Conservation (phyloP, 2,329 filamentous ascomycete species). For the Sclerotinia nivalis region DNA sequence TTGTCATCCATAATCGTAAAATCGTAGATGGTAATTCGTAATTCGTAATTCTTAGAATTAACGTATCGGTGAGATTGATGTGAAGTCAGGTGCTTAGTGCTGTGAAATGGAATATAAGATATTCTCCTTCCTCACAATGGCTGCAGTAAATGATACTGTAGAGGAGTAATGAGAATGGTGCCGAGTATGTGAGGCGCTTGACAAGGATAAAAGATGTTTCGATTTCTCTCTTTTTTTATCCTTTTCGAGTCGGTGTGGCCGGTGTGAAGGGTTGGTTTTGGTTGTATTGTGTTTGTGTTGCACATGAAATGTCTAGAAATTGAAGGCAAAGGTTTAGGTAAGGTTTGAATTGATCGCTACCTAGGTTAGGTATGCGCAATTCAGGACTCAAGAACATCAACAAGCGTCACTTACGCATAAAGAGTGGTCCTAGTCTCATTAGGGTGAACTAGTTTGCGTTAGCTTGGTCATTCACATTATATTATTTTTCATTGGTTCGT, state of each 20-base stretch:
- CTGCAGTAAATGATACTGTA: too few species aligned
- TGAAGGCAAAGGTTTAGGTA: not conserved
- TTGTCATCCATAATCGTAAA: not conserved
- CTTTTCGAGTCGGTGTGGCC: not conserved
- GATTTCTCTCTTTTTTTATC: not conserved
- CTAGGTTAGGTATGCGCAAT: slow-evolving; percentile 4
- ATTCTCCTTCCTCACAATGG: not conserved
- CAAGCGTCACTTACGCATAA: slow-evolving; percentile 15
- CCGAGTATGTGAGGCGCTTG: not conserved
- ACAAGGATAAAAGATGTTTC: not conserved
- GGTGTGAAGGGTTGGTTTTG: not conserved
- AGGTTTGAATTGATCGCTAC: slow-evolving; percentile 4
- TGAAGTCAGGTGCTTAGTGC: not conserved
- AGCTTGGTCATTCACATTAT: slow-evolving; percentile 23
- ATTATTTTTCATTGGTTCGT: slow-evolving; percentile 8
- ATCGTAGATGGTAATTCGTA: not conserved
- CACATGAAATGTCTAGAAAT: not conserved
- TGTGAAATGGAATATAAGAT: not conserved
- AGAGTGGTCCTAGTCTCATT: slow-evolving; percentile 5
- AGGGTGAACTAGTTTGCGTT: not conserved
- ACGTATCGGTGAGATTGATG: slow-evolving; percentile 6
- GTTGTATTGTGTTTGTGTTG: not conserved
- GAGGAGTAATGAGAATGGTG: not conserved
- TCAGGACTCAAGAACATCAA: not conserved
- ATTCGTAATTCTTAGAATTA: not conserved